Evolutionary conservation across 495 filamentous ascomycete genomes (phyloP), one percentile per base, ranked within the genome.

Genomic region (Podospora appendiculata): DNA sequence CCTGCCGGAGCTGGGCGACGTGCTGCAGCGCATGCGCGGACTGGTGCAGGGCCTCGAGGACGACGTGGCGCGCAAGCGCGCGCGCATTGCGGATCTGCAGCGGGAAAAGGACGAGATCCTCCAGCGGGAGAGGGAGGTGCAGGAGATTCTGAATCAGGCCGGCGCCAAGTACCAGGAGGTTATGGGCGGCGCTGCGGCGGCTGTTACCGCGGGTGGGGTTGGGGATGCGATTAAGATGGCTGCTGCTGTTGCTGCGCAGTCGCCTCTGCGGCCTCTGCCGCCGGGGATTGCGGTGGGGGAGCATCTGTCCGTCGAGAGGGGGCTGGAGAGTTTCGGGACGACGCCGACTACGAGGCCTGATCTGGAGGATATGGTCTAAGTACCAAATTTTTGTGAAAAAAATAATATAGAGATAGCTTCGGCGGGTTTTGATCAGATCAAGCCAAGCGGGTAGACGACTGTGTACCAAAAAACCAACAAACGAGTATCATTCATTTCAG

Each of bases 101-200:
- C 61, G 46, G 19, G 73, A 77, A 51, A 62, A 65, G 51, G 62
- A 70, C 3, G 82, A 87, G 36, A 89, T 95, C 51, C 67, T 77
- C n/a, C 68, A 77, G 43, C 74, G 89, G 36, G 86, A 96, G 69
- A 79, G 78, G 16, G 87, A 92, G 70, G 85, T 96, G 6, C 90
- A 96, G 69, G 76, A 75, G 32, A 70, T 91, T 52, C 74, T 97
- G 48, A 85, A 86, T 62, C 87, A 94, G 63, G 86, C 90, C 0
- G 89, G 88, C 0, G 87, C 88, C 47, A 81, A 85, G 52, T 95
- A 90, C 66, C 69, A 72, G 25, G 67, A 55, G 10, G 62, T 68
- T 8, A 65, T 74, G 52, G 69, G 70, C 46, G 56, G 55, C 5
- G 67, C 59, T 9, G 52, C 50, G 14, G 56, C 48, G 32, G 59